phyloP scores from a whole-genome alignment of 108 stramenopile species.

The Craspedostauros australis region DNA sequence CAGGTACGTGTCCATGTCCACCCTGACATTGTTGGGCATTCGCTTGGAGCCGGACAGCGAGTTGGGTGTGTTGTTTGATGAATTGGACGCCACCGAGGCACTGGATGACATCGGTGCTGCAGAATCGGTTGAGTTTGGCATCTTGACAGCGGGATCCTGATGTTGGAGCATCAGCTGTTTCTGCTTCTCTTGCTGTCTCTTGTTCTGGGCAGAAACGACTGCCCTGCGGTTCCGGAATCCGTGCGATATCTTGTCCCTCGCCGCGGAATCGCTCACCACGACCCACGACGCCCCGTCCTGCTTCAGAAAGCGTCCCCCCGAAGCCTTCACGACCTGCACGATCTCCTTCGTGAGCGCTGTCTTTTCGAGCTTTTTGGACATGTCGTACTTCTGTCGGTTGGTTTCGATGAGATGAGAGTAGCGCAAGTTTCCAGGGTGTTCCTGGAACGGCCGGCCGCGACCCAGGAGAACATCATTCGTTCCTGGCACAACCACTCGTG shows the following conservation, averaged over 20 bases:
- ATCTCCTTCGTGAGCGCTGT: slow-evolving; percentile 14
- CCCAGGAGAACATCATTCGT: slow-evolving; percentile 15
- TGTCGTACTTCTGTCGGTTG: slow-evolving; percentile 9
- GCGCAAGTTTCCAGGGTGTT: slow-evolving; percentile 16
- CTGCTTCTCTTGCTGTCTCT: no score
- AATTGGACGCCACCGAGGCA: no score
- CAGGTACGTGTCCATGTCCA: no score
- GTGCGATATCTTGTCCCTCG: slow-evolving; percentile 11
- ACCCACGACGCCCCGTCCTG: slow-evolving; percentile 18
- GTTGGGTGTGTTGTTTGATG: no score
- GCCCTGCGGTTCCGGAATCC: slow-evolving; percentile 17
- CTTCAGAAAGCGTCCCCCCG: slow-evolving; percentile 12
- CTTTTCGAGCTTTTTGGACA: slow-evolving; percentile 18
- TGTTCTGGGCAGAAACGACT: no score
- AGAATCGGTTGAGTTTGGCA: no score
- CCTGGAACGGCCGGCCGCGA: slow-evolving; percentile 18
- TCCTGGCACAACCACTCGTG: slow-evolving; percentile 12
- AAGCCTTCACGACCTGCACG: slow-evolving; percentile 6
- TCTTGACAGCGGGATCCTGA: no score
- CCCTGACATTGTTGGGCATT: no score
- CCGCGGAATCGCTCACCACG: slow-evolving; percentile 4
- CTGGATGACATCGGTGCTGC: no score
- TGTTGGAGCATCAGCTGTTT: no score
- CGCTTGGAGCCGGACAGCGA: no score
- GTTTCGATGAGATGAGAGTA: slow-evolving; percentile 9